A percentile compares a stretch with the other conserved stretches of the same genome.
These are phyloP conservation scores for Entomortierella chlamydospora DNA, from an alignment of 192 early-diverging fungal species.

Conservation along the genomic window DNA sequence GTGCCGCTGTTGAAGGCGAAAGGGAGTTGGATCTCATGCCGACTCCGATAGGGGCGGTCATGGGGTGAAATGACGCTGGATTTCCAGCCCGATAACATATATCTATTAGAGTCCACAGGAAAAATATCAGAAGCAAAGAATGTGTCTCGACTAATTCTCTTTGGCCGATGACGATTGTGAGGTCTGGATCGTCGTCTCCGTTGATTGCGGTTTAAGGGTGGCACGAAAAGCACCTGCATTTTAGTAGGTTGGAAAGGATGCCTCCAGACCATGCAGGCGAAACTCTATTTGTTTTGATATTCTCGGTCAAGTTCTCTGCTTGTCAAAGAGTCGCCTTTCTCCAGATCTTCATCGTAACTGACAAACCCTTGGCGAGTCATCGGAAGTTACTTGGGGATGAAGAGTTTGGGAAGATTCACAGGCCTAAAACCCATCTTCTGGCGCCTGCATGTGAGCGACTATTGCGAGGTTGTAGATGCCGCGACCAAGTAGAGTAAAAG, in stretches of 20 bases:
- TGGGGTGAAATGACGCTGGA: constrained; percentile 30
- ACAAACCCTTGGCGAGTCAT: not conserved
- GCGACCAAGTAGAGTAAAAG: not conserved
- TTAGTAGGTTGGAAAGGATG: constrained; percentile 45
- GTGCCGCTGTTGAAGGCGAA: not conserved
- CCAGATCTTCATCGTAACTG: not conserved
- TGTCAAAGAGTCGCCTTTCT: not conserved
- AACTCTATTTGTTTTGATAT: constrained; percentile 4
- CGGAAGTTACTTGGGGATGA: not conserved
- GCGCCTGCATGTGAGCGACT: not conserved
- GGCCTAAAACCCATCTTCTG: not conserved
- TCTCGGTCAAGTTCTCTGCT: constrained; percentile 2
- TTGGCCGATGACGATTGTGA: not conserved
- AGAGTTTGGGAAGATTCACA: not conserved
- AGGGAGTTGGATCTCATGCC: constrained; percentile 8
- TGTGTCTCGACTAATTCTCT: not conserved
- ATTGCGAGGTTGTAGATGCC: not conserved
- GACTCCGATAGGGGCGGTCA: constrained; percentile 25
- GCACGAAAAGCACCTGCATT: constrained; percentile 33
- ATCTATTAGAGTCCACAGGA: not conserved
- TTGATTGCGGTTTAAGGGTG: constrained; percentile 10
- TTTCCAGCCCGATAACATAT: constrained; percentile 14
- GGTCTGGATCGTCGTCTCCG: not conserved
- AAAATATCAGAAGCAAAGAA: constrained; percentile 14
- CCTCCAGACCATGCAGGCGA: constrained; percentile 20